phyloP scores from a whole-genome alignment of 1,284 basidiomycete species.

The Tilletia walkeri region DNA sequence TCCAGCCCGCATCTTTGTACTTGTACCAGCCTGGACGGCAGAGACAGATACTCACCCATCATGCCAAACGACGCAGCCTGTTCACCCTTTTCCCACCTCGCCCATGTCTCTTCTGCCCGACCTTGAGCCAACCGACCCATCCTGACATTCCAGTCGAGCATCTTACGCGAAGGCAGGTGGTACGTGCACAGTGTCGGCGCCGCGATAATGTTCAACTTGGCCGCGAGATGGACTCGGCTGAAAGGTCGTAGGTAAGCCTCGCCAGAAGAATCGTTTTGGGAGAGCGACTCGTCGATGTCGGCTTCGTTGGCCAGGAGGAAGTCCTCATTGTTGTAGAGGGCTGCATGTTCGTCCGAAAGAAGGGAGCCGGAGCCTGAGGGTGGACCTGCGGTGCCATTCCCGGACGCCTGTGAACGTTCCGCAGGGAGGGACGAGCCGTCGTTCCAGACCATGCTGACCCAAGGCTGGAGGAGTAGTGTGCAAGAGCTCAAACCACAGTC shows the following conservation, averaged over 20 bases:
- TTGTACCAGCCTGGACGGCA: too few relatives aligned
- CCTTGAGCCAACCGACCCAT: conserved; percentile 35
- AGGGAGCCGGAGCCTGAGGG: conserved; percentile 9
- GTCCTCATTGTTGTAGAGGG: conserved; percentile 48
- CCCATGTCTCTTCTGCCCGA: conserved; percentile 43
- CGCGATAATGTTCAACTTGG: conserved; percentile 54
- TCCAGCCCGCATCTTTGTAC: too few relatives aligned
- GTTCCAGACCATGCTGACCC: conserved; percentile 56
- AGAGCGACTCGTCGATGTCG: conserved; percentile 55
- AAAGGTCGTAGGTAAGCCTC: conserved; percentile 56
- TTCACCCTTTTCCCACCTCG: conserved; percentile 50
- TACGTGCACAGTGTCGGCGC: conserved; percentile 56
- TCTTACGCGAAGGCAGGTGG: conserved; percentile 41
- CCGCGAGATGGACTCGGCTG: conserved; percentile 56
- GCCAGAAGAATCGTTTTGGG: conserved; percentile 42
- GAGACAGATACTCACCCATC: conserved; percentile 27
- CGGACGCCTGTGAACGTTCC: conserved; percentile 7
- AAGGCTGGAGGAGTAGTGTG: conserved; percentile 32
- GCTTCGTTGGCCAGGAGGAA: conserved; percentile 56
- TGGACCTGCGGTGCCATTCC: not conserved
- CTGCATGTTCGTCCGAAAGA: conserved; percentile 28
- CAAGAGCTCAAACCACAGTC: not conserved
- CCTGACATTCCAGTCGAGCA: conserved; percentile 52
- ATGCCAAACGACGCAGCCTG: conserved; percentile 35
- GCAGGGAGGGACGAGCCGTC: conserved; percentile 50